Conservation (phyloP, 352 stramenopile species). For the Globisporangium cylindrosporum region DNA sequence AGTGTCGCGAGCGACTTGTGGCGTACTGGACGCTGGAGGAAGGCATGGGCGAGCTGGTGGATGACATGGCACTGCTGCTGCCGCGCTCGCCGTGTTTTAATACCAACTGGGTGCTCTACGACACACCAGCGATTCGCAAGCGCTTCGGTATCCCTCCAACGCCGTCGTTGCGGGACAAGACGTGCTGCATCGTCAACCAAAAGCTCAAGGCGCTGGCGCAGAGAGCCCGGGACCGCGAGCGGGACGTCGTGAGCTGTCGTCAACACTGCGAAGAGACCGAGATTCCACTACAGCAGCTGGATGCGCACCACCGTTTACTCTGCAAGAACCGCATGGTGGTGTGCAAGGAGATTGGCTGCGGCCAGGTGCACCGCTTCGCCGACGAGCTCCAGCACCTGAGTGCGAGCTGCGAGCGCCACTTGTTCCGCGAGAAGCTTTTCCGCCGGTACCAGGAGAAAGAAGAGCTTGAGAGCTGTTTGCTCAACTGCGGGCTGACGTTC, state of each 20-base stretch:
- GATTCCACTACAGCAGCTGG: slow-evolving; percentile 36
- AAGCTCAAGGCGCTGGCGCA: slow-evolving; percentile 61
- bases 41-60: slow-evolving; percentile 60
- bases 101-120: slow-evolving; percentile 49
- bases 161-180: slow-evolving; percentile 59
- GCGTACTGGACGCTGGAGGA: slow-evolving; percentile 83
- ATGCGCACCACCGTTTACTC: slow-evolving; percentile 45
- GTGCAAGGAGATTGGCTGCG: slow-evolving; percentile 51
- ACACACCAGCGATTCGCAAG: slow-evolving; percentile 39
- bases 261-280: slow-evolving; percentile 36
- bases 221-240: slow-evolving; percentile 43
- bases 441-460: slow-evolving; percentile 34
- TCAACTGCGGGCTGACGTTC: slow-evolving; percentile 36
- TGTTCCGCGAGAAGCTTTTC: slow-evolving; percentile 41
- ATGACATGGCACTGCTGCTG: slow-evolving; percentile 61
- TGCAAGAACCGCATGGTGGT: slow-evolving; percentile 53
- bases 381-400: slow-evolving; percentile 31
- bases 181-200: slow-evolving; percentile 68
- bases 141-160: slow-evolving; percentile 55
- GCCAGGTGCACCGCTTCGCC: slow-evolving; percentile 28
- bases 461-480: slow-evolving; percentile 36
- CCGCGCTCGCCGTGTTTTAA: slow-evolving; percentile 47
- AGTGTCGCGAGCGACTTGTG: slow-evolving; percentile 28
- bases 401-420: slow-evolving; percentile 35
- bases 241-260: slow-evolving; percentile 35